These are phyloP conservation scores for Cynanchum wilfordii DNA, from an alignment of 257 asterid species.

Conservation along the genomic window DNA sequence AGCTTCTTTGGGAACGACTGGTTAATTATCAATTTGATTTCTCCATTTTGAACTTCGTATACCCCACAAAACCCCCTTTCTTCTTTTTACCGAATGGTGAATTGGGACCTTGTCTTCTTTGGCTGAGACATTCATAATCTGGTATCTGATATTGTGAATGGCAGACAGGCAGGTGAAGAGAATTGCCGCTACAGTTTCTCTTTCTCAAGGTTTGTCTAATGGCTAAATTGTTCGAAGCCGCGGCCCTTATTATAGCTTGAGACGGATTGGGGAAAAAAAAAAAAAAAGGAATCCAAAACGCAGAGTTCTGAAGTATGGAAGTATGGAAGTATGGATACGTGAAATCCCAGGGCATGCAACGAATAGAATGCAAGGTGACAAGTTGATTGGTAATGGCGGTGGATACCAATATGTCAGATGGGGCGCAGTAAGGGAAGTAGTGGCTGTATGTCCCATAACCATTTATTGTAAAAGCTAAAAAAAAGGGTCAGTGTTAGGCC, in stretches of 20 bases:
- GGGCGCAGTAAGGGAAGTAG: slow-evolving; percentile 22
- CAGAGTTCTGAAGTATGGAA: slow-evolving; percentile 4
- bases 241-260: not conserved
- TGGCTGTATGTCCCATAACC: slow-evolving; percentile 42
- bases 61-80: not conserved
- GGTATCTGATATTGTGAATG: not conserved
- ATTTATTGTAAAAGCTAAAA: slow-evolving; percentile 29
- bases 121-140: not conserved
- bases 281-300: not conserved
- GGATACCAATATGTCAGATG: slow-evolving; percentile 34
- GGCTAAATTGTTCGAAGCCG: not conserved
- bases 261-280: not conserved
- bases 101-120: not conserved
- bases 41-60: not conserved
- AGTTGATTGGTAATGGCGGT: slow-evolving; percentile 46
- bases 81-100: not conserved
- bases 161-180: slow-evolving; percentile 28
- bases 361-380: slow-evolving; percentile 29
- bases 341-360: slow-evolving; percentile 35
- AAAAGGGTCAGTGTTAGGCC: slow-evolving; percentile 15
- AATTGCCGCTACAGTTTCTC: slow-evolving; percentile 3
- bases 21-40: not conserved
- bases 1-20: not conserved
- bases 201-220: not conserved
- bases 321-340: slow-evolving; percentile 11